Conservation (phyloP, 805 yeast genomes). For the Lachancea sp. region DNA sequence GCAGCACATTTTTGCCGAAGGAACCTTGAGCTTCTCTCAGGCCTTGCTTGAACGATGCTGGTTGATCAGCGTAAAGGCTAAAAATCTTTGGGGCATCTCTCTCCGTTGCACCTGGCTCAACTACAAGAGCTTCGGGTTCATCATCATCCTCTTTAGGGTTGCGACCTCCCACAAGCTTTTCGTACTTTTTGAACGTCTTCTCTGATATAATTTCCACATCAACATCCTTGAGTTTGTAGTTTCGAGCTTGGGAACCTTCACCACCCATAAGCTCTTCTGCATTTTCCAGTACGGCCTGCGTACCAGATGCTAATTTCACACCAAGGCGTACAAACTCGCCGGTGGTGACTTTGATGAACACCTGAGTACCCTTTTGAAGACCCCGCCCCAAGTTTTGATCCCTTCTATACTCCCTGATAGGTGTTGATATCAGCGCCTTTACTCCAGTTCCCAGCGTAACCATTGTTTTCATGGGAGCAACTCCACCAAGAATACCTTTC, state of each 20-base stretch:
- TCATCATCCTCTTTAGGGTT: slow-evolving; percentile 31
- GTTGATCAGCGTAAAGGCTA: slow-evolving; percentile 82
- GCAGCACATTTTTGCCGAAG: slow-evolving; percentile 56
- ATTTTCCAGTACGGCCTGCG: slow-evolving; percentile 71
- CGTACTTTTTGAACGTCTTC: slow-evolving; percentile 17
- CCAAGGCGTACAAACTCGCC: slow-evolving; percentile 78
- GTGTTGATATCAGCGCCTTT: slow-evolving; percentile 63
- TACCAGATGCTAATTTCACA: slow-evolving; percentile 79
- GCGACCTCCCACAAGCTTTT: slow-evolving; percentile 32
- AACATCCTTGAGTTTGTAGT: slow-evolving; percentile 7
- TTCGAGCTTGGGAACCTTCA: slow-evolving; percentile 49
- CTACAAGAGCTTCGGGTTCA: slow-evolving; percentile 26
- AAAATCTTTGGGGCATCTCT: slow-evolving; percentile 36
- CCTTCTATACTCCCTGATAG: slow-evolving; percentile 64
- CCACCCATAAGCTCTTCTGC: slow-evolving; percentile 80
- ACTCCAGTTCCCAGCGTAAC: slow-evolving; percentile 75
- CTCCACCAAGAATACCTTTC: slow-evolving; percentile 73
- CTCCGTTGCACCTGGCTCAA: slow-evolving; percentile 21
- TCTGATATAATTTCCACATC: slow-evolving; percentile 26
- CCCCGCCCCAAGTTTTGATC: slow-evolving; percentile 68
- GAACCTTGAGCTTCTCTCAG: slow-evolving; percentile 67
- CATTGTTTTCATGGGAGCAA: slow-evolving; percentile 73
- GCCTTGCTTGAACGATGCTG: slow-evolving; percentile 64
- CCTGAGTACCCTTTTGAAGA: slow-evolving; percentile 64
- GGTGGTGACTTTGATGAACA: slow-evolving; percentile 71